Percentiles rank a stretch among this genome's conserved stretches.
phyloP scores from a whole-genome alignment of 352 stramenopile species.

The Globisporangium takayamanum region DNA sequence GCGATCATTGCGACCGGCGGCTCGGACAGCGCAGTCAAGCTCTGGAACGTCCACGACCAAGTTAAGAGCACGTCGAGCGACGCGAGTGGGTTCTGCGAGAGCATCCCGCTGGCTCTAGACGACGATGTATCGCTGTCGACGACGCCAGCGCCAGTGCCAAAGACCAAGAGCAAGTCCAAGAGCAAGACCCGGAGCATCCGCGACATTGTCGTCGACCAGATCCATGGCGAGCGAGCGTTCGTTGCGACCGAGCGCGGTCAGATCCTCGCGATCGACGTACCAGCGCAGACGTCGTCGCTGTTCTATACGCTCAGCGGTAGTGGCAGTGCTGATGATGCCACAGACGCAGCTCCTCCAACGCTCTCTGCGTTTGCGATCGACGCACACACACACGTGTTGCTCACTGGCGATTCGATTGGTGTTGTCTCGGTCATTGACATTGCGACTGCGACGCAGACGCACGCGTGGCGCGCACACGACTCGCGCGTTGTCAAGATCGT shows the following conservation, averaged over 20 bases:
- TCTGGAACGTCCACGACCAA: slow-evolving; percentile 66
- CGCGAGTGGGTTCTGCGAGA: slow-evolving; percentile 9
- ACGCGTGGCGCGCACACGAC: slow-evolving; percentile 42
- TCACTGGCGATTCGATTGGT: slow-evolving; percentile 51
- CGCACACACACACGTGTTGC: slow-evolving; percentile 25
- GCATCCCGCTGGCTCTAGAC: slow-evolving; percentile 12
- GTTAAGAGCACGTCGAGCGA: slow-evolving; percentile 31
- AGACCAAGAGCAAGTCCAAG: slow-evolving; percentile 25
- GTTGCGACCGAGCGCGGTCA: slow-evolving; percentile 59
- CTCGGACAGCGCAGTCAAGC: slow-evolving; percentile 70
- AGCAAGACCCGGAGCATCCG: slow-evolving; percentile 29
- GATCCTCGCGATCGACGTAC: slow-evolving; percentile 42
- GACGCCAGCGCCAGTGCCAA: slow-evolving; percentile 6
- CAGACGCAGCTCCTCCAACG: slow-evolving; percentile 3
- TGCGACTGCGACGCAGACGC: slow-evolving; percentile 20
- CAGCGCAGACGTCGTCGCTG: slow-evolving; percentile 20
- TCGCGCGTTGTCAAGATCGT: slow-evolving; percentile 71
- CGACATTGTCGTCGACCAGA: slow-evolving; percentile 36
- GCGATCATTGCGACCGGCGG: slow-evolving; percentile 59
- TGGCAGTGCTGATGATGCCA: not conserved
- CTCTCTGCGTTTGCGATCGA: slow-evolving; percentile 43
- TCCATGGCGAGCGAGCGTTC: slow-evolving; percentile 30
- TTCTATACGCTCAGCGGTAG: slow-evolving; percentile 21
- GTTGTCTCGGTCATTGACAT: slow-evolving; percentile 44
- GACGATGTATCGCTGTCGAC: not conserved